These are phyloP conservation scores for Corylus heterophylla DNA, from an alignment of 306 rosid species.

Conservation along the genomic window DNA sequence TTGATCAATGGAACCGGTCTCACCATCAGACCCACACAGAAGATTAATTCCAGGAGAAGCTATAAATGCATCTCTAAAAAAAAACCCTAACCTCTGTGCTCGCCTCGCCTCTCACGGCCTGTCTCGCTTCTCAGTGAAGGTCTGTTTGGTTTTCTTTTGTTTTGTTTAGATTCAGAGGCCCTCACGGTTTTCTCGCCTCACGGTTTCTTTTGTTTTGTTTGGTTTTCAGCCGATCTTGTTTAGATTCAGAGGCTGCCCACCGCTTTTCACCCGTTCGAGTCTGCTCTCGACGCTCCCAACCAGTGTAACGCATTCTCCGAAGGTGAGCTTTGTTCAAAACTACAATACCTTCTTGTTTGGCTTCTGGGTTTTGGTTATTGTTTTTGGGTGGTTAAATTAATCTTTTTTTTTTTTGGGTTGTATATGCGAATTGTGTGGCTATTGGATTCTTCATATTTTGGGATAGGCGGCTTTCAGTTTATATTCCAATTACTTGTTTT, in stretches of 20 bases:
- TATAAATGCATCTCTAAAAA: too few relatives aligned
- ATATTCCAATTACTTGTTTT: not conserved
- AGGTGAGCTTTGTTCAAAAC: constrained; percentile 43
- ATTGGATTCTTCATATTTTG: not conserved
- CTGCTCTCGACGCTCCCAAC: constrained; percentile 80
- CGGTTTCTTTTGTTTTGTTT: too few relatives aligned
- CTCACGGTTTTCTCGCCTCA: too few relatives aligned
- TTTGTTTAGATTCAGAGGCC: too few relatives aligned
- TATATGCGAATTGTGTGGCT: constrained; percentile 20
- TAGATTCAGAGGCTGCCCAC: constrained; percentile 38
- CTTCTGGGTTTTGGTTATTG: not conserved
- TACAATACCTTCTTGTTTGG: not conserved
- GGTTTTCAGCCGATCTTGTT: too few relatives aligned
- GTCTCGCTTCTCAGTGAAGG: too few relatives aligned
- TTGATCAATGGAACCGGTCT: too few relatives aligned
- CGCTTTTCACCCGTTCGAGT: constrained; percentile 79
- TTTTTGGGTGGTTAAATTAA: not conserved
- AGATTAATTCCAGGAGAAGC: too few relatives aligned
- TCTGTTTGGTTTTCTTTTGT: too few relatives aligned
- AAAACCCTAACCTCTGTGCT: too few relatives aligned
- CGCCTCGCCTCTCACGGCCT: too few relatives aligned
- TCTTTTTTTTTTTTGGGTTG: constrained; percentile 10
- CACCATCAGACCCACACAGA: too few relatives aligned
- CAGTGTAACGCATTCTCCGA: constrained; percentile 86
- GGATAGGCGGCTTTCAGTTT: not conserved